phyloP scores from a whole-genome alignment of 257 asterid species.

The Penstemon davidsonii region DNA sequence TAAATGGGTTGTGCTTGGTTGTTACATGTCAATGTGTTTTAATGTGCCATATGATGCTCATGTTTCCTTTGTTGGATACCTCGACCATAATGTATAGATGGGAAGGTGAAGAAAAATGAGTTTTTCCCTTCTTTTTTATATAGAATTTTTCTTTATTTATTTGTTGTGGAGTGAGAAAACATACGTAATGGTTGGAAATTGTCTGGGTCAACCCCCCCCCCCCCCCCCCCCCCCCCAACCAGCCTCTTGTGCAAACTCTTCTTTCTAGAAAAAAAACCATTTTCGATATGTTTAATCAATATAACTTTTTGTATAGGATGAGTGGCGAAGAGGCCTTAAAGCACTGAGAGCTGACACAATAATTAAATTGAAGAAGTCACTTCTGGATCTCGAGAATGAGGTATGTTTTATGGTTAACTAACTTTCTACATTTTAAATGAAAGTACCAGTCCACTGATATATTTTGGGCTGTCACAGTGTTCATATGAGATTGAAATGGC shows the following conservation, averaged over 20 bases:
- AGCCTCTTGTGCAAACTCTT: not conserved
- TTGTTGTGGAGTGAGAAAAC: conserved; percentile 7
- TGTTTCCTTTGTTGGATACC: not conserved
- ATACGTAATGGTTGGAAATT: not conserved
- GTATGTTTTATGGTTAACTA: conserved; percentile 30
- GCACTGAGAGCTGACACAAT: conserved; percentile 57
- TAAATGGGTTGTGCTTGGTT: not conserved
- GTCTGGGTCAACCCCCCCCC: not conserved
- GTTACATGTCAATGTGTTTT: not conserved
- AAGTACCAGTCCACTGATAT: conserved; percentile 10
- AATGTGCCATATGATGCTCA: not conserved
- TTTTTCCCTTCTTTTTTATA: not conserved
- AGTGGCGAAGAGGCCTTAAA: conserved; percentile 79
- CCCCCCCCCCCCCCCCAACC: not conserved
- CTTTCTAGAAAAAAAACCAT: not conserved
- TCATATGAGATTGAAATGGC: conserved; percentile 11
- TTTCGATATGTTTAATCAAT: conserved; percentile 11
- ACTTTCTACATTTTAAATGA: not conserved
- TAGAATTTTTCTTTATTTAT: not conserved
- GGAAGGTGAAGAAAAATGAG: not conserved
- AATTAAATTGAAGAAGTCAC: conserved; percentile 57
- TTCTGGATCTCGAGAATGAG: conserved; percentile 67
- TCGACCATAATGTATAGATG: not conserved
- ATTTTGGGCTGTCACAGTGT: conserved; percentile 1
- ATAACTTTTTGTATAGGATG: conserved; percentile 50